Conservation (phyloP, 2,329 filamentous ascomycete genomes). For the Calonectria montana region DNA sequence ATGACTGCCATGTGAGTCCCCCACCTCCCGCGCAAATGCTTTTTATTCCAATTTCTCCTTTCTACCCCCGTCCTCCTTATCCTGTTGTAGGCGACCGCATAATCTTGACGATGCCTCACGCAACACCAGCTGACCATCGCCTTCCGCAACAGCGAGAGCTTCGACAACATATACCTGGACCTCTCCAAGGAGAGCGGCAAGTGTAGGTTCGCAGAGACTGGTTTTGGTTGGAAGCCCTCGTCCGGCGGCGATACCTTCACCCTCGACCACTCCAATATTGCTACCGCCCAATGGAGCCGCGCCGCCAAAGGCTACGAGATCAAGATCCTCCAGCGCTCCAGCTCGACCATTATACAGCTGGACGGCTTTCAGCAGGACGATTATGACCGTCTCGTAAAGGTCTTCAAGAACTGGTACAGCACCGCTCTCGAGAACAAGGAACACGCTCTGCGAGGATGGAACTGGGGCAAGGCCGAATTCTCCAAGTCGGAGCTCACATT, state of each 20-base stretch:
- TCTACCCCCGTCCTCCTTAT: not conserved
- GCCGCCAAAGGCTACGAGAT: conserved; percentile 93
- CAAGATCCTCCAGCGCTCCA: conserved; percentile 83
- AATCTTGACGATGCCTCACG: conserved; percentile 10
- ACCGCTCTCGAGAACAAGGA: conserved; percentile 92
- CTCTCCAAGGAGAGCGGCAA: conserved; percentile 92
- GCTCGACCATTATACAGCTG: conserved; percentile 87
- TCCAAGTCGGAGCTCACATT: conserved; percentile 94
- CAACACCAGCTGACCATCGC: conserved; percentile 26
- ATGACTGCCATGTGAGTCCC: conserved; percentile 54
- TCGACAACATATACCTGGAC: conserved; percentile 97
- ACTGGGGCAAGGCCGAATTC: conserved; percentile 99
- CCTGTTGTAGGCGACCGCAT: not conserved
- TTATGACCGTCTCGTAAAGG: conserved; percentile 87
- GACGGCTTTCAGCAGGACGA: conserved; percentile 97
- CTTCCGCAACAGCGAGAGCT: conserved; percentile 75
- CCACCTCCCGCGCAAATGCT: not conserved
- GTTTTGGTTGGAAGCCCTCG: conserved; percentile 93
- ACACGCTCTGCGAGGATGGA: conserved; percentile 96
- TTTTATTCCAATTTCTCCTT: not conserved
- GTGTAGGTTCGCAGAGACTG: conserved; percentile 93
- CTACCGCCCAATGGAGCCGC: conserved; percentile 91
- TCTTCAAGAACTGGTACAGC: conserved; percentile 99
- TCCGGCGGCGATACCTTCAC: conserved; percentile 93
- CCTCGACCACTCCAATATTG: conserved; percentile 87